phyloP scores from a whole-genome alignment of 306 rosid genomes.

The Quercus wislizeni region DNA sequence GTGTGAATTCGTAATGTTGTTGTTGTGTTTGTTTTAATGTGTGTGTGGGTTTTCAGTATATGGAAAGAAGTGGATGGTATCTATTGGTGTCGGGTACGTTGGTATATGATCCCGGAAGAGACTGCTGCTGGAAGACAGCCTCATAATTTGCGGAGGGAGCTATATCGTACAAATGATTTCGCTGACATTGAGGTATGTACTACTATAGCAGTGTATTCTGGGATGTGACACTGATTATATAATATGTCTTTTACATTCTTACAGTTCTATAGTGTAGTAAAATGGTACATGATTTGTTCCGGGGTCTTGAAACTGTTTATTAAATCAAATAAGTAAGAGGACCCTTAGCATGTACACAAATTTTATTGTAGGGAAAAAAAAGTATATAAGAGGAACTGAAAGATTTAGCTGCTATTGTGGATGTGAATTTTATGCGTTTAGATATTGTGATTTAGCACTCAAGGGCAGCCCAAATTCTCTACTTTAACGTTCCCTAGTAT shows the following conservation, averaged over 20 bases:
- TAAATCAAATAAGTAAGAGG: background rate
- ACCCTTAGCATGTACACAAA: background rate
- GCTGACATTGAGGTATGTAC: slow-evolving; percentile 74
- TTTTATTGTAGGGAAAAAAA: background rate
- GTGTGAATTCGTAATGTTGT: background rate
- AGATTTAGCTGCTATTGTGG: background rate
- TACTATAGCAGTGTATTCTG: background rate
- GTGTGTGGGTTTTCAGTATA: slow-evolving; percentile 41
- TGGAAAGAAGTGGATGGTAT: slow-evolving; percentile 79
- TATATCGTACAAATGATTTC: slow-evolving; percentile 74
- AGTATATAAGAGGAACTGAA: background rate
- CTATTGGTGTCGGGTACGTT: slow-evolving; percentile 71
- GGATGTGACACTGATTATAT: background rate
- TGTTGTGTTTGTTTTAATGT: background rate
- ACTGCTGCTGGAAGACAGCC: slow-evolving; percentile 85
- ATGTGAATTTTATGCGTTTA: background rate
- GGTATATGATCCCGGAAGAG: slow-evolving; percentile 92
- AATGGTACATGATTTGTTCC: background rate
- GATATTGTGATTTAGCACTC: background rate
- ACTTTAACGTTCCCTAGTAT: background rate
- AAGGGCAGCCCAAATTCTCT: background rate
- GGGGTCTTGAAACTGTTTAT: background rate
- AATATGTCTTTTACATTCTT: background rate
- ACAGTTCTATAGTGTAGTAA: background rate
- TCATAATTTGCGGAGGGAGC: slow-evolving; percentile 85